Base-by-base conservation (phyloP, 768 basidiomycete species). In the Lepiota venenata region DNA sequence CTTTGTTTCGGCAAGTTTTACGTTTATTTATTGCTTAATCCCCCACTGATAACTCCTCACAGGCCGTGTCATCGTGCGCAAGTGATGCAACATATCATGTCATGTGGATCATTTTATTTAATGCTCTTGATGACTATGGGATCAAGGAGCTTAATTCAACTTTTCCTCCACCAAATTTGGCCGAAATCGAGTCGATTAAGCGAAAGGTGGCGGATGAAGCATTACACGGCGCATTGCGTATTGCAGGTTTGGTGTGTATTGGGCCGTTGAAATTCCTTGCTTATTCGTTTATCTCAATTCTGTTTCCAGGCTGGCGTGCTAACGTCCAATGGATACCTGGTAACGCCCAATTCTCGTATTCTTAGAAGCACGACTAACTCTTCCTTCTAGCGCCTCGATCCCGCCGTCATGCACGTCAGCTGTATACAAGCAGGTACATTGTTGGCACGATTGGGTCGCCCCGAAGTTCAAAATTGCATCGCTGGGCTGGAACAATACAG, bases 71-170 rank as follows among this genome's bases (percentile, higher is more conserved):
- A 46, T 74, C 74, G 73, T 88, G 88, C 60, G 87, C 88, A 16
- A 91, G 88, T 63, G 90, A 94, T 64, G 89, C 91, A 25, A 91
- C 88, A 25, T 95, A 90, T 66, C 93, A 97, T 70, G 82, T 88
- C 61, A 87, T 95, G 83, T 96, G 91, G 92, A 84, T 94, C 56
- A 82, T 85, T 39, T 69, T 93, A 3, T 88, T 89, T 68, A 84
- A 78, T 58, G 92, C 93, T 1, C 69, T 96, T 58, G 87, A 91
- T 55, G 92, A 95, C 54, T 93, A 81, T 63, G 92, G 92, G 10
- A 76, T 96, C 54, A 83, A 82, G 57, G 92, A 94, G 61, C 68
- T 83, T 56, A 87, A 87, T 64, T 60, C 69, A 41, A 59, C 61
- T 10, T 63, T 69, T 29, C 59, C 74, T 20, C 70, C 69, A 41